phyloP scores from a whole-genome alignment of 2,329 filamentous ascomycete species.

The Aureobasidium sp. region DNA sequence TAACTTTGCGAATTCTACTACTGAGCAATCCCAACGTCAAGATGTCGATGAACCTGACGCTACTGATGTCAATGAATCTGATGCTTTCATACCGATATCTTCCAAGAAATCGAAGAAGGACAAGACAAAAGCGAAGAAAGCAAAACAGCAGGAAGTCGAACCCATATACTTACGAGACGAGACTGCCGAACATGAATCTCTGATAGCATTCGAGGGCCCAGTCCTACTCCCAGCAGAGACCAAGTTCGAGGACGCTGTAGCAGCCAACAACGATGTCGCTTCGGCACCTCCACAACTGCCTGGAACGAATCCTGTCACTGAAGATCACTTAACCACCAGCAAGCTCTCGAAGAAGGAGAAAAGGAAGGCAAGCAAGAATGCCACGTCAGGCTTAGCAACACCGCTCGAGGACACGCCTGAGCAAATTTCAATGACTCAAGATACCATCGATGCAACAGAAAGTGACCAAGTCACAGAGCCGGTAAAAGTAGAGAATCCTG shows the following conservation, averaged over 20 bases:
- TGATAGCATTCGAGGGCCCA: background rate
- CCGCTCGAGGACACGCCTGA: background rate
- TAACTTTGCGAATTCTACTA: background rate
- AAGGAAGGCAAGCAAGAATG: background rate
- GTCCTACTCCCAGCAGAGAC: background rate
- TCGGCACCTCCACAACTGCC: background rate
- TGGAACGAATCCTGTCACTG: background rate
- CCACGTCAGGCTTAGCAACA: background rate
- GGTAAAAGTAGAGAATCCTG: background rate
- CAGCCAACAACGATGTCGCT: background rate
- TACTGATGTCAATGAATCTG: background rate
- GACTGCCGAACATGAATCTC: background rate
- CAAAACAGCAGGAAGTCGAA: background rate
- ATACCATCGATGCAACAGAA: background rate
- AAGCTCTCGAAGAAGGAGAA: conserved; percentile 5
- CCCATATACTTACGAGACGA: background rate
- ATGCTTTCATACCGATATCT: background rate
- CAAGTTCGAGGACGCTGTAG: background rate
- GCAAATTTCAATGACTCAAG: background rate
- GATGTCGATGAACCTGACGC: background rate
- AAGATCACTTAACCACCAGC: background rate
- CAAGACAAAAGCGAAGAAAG: conserved; percentile 22
- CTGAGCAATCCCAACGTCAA: background rate
- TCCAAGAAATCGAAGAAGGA: conserved; percentile 17
- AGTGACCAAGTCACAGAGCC: no score